Percentiles rank a stretch among this genome's conserved stretches.
phyloP scores from a whole-genome alignment of 805 yeast genomes.

The Sugiyamaella valdiviana region DNA sequence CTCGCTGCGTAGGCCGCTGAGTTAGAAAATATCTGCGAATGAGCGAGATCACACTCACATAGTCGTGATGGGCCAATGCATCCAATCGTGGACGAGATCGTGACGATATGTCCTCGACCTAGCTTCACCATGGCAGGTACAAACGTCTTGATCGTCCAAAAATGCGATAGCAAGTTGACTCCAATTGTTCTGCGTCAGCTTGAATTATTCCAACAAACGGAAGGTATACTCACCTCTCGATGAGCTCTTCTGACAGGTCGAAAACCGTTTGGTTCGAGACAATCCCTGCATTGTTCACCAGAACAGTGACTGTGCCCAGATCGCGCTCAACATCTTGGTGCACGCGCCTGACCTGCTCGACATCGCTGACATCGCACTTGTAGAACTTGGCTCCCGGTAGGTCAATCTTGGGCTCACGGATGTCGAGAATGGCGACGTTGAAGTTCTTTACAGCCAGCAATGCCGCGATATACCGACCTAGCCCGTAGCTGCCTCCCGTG shows the following conservation, averaged over 20 bases:
- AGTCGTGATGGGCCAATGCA: conserved; percentile 76
- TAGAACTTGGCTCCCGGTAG: conserved; percentile 45
- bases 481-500: conserved; percentile 81
- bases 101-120: conserved; percentile 68
- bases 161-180: conserved; percentile 65
- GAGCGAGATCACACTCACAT: conserved; percentile 18
- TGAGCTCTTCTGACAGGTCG: conserved; percentile 49
- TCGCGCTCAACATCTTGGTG: conserved; percentile 38
- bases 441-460: conserved; percentile 41
- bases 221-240: conserved; percentile 40
- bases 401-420: conserved; percentile 37
- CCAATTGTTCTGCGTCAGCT: conserved; percentile 38
- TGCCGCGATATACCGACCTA: conserved; percentile 62
- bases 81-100: conserved; percentile 80
- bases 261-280: conserved; percentile 47
- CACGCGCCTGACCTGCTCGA: conserved; percentile 39
- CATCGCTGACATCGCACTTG: conserved; percentile 63
- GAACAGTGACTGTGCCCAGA: conserved; percentile 55
- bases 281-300: conserved; percentile 88
- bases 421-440: conserved; percentile 61
- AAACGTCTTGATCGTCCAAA: conserved; percentile 62
- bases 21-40: not conserved
- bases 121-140: conserved; percentile 61
- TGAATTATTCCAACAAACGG: not conserved
- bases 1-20: conserved; percentile 73